Evolutionary conservation across 805 yeast genomes (phyloP).

Genomic region (Wickerhamomyces ciferrii): DNA sequence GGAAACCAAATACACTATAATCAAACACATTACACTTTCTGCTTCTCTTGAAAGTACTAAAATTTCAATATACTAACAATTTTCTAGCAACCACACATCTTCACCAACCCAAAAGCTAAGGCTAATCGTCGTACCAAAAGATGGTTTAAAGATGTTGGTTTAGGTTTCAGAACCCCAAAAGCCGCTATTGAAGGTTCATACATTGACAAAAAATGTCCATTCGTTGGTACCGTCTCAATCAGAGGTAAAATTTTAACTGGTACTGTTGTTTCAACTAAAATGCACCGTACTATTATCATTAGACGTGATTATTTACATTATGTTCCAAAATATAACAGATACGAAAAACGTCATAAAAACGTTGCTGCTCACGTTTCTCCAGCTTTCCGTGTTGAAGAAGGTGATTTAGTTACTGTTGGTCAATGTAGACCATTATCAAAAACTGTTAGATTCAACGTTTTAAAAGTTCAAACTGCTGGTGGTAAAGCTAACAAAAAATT

Average conservation of each 20-base stretch:
- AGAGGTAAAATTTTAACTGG: slow-evolving; percentile 99
- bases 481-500: slow-evolving; percentile 92
- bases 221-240: slow-evolving; percentile 94
- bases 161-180: slow-evolving; percentile 99
- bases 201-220: slow-evolving; percentile 99
- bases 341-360: slow-evolving; percentile 99
- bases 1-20: too few species aligned
- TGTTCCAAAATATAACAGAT: slow-evolving; percentile 99
- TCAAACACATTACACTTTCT: too few species aligned
- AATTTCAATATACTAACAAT: slow-evolving; percentile 32
- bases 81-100: slow-evolving; percentile 97
- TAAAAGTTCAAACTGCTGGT: slow-evolving; percentile 86
- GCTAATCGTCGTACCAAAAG: slow-evolving; percentile 98
- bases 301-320: slow-evolving; percentile 99
- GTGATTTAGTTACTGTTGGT: slow-evolving; percentile 99
- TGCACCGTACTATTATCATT: slow-evolving; percentile 99
- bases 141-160: slow-evolving; percentile 99
- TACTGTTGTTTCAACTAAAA: slow-evolving; percentile 99
- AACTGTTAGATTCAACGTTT: slow-evolving; percentile 99
- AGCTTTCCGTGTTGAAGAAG: slow-evolving; percentile 99
- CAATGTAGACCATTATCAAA: slow-evolving; percentile 99
- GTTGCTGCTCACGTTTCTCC: slow-evolving; percentile 99
- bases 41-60: not conserved
- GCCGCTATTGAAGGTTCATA: slow-evolving; percentile 97
- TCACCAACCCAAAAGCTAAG: slow-evolving; percentile 99